Evolutionary conservation across 2,329 filamentous ascomycete genomes (phyloP).

Genomic region (Colletotrichum gloeosporioides): DNA sequence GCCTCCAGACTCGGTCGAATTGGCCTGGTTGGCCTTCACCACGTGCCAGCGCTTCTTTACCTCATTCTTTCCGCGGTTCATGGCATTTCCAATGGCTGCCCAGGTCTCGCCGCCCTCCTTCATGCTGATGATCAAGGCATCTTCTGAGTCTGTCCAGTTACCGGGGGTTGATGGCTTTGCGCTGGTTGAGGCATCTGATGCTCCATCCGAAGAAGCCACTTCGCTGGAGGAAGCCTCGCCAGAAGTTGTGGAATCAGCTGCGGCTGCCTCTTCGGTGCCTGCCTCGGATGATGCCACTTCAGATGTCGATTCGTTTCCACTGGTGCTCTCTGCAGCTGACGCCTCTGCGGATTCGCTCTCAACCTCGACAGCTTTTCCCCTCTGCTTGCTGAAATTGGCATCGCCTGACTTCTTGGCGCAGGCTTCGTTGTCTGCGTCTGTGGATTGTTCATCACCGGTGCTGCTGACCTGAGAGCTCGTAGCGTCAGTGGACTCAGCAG

Average conservation of each 20-base stretch:
- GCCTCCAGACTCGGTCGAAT: not conserved
- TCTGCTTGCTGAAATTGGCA: not conserved
- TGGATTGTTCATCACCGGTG: not conserved
- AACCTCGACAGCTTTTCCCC: not conserved
- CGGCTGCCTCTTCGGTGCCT: not conserved
- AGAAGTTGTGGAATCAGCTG: not conserved
- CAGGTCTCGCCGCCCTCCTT: conserved; percentile 34
- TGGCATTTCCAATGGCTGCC: conserved; percentile 31
- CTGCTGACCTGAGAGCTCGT: conserved; percentile 1
- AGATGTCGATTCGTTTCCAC: not conserved
- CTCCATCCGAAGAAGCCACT: not conserved
- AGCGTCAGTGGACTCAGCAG: not conserved
- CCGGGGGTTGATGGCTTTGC: not conserved
- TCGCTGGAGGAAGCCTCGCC: conserved; percentile 4
- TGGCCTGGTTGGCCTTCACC: conserved; percentile 29
- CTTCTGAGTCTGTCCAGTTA: conserved; percentile 39
- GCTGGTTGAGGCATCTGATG: not conserved
- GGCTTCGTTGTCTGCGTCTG: not conserved
- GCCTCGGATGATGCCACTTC: not conserved
- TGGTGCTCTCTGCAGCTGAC: not conserved
- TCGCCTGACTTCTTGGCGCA: not conserved
- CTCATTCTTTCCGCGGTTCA: conserved; percentile 33
- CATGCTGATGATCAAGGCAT: conserved; percentile 37
- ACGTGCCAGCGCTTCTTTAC: conserved; percentile 36
- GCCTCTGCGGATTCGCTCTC: not conserved